Conservation (phyloP, 2,329 filamentous ascomycete species). For the Colletotrichum agaves region DNA sequence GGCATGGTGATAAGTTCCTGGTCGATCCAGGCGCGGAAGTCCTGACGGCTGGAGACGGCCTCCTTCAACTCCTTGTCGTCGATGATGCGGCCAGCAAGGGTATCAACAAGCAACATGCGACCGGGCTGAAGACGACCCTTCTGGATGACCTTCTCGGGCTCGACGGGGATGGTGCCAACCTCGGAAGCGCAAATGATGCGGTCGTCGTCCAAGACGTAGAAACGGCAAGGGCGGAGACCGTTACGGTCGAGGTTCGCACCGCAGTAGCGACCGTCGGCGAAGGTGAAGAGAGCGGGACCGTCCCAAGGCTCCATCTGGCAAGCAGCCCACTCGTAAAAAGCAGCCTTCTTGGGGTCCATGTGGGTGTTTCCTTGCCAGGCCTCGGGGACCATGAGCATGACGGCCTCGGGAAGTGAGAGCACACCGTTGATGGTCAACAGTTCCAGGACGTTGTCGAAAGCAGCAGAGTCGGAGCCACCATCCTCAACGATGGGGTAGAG, state of each 20-base stretch:
- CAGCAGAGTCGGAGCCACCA: conserved; percentile 94
- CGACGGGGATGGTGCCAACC: conserved; percentile 91
- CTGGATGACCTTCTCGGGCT: conserved; percentile 88
- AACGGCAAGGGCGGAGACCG: conserved; percentile 92
- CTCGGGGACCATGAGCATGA: conserved; percentile 99
- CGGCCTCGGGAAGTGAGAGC: conserved; percentile 91
- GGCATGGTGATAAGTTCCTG: conserved; percentile 86
- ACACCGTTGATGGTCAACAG: conserved; percentile 95
- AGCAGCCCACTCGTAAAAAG: conserved; percentile 98
- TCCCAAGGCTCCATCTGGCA: conserved; percentile 99
- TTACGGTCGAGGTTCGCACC: conserved; percentile 97
- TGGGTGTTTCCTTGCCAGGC: conserved; percentile 94
- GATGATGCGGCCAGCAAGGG: conserved; percentile 87
- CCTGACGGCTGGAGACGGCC: conserved; percentile 84
- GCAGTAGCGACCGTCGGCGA: conserved; percentile 95
- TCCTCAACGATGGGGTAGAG: conserved; percentile 97
- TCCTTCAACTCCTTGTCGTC: conserved; percentile 93
- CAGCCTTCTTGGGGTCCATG: conserved; percentile 95
- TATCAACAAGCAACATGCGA: conserved; percentile 96
- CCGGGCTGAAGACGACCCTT: conserved; percentile 95
- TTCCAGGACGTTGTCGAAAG: conserved; percentile 97
- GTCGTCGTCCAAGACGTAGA: conserved; percentile 96
- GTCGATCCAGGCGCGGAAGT: conserved; percentile 91
- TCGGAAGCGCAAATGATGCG: conserved; percentile 97
- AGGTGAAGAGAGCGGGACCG: conserved; percentile 95